Evolutionary conservation across 2,329 filamentous ascomycete species (phyloP).

Genomic region (Aureobasidium leucospermi): DNA sequence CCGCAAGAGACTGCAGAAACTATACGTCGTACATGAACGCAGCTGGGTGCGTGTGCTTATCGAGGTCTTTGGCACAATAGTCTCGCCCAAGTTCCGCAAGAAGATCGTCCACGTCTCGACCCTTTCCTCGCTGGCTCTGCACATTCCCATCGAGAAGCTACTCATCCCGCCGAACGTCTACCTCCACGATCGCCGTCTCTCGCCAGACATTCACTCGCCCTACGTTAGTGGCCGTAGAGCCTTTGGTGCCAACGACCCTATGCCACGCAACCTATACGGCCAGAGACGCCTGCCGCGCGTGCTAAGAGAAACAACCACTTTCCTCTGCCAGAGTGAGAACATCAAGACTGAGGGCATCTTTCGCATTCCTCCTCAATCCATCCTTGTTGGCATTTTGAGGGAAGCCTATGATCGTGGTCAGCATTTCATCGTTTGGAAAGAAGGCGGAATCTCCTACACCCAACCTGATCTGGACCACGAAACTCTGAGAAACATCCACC

Average conservation of each 20-base stretch:
- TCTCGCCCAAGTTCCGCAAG: conserved; percentile 49
- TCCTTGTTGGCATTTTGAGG: conserved; percentile 42
- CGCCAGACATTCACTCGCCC: conserved; percentile 40
- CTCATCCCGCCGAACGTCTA: conserved; percentile 49
- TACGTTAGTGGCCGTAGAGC: conserved; percentile 40
- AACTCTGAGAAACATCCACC: conserved; percentile 38
- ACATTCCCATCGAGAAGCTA: conserved; percentile 46
- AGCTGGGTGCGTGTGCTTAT: conserved; percentile 50
- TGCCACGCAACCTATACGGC: conserved; percentile 39
- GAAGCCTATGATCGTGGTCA: conserved; percentile 51
- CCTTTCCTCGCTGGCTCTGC: conserved; percentile 41
- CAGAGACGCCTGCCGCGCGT: conserved; percentile 44
- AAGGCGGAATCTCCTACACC: conserved; percentile 30
- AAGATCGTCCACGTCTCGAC: conserved; percentile 51
- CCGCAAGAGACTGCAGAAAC: conserved; percentile 47
- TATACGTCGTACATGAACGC: conserved; percentile 52
- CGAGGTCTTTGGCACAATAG: conserved; percentile 50
- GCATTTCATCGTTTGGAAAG: conserved; percentile 47
- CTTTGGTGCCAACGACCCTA: conserved; percentile 40
- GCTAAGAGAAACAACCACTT: conserved; percentile 46
- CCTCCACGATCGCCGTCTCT: conserved; percentile 45
- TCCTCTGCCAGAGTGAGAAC: conserved; percentile 42
- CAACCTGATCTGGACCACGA: conserved; percentile 30
- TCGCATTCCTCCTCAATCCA: conserved; percentile 44
- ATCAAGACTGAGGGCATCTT: conserved; percentile 47